Evolutionary conservation across 1,284 basidiomycete species (phyloP).

Genomic region (Ustilago esculenta): DNA sequence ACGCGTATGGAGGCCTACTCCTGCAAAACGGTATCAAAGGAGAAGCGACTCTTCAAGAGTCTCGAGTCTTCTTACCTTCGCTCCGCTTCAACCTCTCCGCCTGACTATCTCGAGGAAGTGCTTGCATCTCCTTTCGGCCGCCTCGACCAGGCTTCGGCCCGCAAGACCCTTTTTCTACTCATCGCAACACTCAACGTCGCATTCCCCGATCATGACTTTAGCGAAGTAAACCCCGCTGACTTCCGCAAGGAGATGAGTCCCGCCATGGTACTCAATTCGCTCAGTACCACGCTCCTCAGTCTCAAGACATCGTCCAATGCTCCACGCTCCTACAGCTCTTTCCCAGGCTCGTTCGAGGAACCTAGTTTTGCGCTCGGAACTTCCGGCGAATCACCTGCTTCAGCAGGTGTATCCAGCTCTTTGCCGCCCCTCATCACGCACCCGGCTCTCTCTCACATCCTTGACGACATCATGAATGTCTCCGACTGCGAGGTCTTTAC

Average conservation of each 20-base stretch:
- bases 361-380: slow-evolving; percentile 34
- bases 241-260: slow-evolving; percentile 74
- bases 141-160: slow-evolving; percentile 71
- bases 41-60: slow-evolving; percentile 93
- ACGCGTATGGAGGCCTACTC: slow-evolving; percentile 96
- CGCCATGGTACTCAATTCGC: slow-evolving; percentile 61
- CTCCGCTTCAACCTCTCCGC: slow-evolving; percentile 62
- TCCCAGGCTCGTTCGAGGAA: slow-evolving; percentile 60
- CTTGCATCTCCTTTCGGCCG: slow-evolving; percentile 67
- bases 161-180: slow-evolving; percentile 90
- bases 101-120: slow-evolving; percentile 60
- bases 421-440: slow-evolving; percentile 69
- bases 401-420: slow-evolving; percentile 17
- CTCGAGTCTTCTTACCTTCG: slow-evolving; percentile 70
- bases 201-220: slow-evolving; percentile 97
- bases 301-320: slow-evolving; percentile 55
- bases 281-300: slow-evolving; percentile 63
- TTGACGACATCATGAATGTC: slow-evolving; percentile 90
- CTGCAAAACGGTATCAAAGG: slow-evolving; percentile 95
- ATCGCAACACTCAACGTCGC: slow-evolving; percentile 96
- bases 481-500: slow-evolving; percentile 94
- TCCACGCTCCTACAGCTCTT: slow-evolving; percentile 54
- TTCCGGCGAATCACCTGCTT: slow-evolving; percentile 21
- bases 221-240: slow-evolving; percentile 86
- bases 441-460: slow-evolving; percentile 83